A percentile compares a stretch with the other conserved stretches of the same genome.
These are phyloP conservation scores for Saccharomycopsis synnaedendra DNA, from an alignment of 805 yeast species.

Conservation along the genomic window DNA sequence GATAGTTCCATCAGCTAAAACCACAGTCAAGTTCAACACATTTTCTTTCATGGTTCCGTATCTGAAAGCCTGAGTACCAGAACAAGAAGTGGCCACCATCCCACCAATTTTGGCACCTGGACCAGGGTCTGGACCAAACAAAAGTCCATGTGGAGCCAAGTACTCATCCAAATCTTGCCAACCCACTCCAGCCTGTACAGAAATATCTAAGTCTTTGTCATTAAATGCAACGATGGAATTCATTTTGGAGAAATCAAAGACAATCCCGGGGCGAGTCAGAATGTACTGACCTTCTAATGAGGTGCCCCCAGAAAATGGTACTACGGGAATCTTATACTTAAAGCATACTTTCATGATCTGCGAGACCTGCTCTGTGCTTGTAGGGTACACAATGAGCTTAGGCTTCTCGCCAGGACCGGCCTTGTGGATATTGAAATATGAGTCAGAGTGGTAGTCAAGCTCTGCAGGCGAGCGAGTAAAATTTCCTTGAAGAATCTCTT, in stretches of 20 bases:
- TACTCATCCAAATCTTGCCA: constrained; percentile 61
- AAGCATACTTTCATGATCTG: constrained; percentile 51
- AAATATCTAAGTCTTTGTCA: constrained; percentile 55
- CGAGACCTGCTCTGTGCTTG: constrained; percentile 56
- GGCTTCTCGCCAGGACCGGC: constrained; percentile 52
- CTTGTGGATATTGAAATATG: constrained; percentile 53
- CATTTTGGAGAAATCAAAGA: constrained; percentile 51
- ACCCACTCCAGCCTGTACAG: constrained; percentile 69
- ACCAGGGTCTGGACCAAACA: constrained; percentile 73
- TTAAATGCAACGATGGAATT: constrained; percentile 44
- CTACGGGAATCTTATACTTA: constrained; percentile 50
- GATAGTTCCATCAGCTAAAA: constrained; percentile 70
- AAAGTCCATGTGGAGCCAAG: constrained; percentile 34
- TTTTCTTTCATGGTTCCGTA: constrained; percentile 78
- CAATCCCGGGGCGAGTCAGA: constrained; percentile 56
- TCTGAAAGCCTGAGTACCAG: constrained; percentile 70
- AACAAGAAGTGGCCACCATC: constrained; percentile 65
- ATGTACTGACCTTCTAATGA: constrained; percentile 76
- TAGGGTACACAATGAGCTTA: constrained; percentile 47
- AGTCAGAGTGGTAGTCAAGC: constrained; percentile 43
- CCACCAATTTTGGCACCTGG: constrained; percentile 79
- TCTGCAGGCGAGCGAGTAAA: constrained; percentile 27
- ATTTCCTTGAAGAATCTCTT: constrained; percentile 23
- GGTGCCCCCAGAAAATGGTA: constrained; percentile 73
- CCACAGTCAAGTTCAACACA: constrained; percentile 57